Evolutionary conservation across 2,329 filamentous ascomycete genomes (phyloP).

Genomic region (Byssochlamys sp.): DNA sequence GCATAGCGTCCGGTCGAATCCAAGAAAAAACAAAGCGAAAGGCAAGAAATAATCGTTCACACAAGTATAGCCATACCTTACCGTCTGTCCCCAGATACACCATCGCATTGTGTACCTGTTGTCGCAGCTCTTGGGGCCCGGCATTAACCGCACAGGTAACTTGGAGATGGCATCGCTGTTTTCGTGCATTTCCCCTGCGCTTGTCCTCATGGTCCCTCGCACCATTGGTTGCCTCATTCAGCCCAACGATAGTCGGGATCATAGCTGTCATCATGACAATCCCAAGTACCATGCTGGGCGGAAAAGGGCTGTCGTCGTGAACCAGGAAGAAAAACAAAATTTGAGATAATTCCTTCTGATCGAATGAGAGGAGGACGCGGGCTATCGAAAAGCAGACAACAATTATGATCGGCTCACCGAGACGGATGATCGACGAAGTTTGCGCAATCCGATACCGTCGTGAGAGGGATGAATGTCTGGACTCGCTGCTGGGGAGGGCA

Average conservation of each 20-base stretch:
- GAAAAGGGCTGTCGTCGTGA: background rate
- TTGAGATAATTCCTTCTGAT: background rate
- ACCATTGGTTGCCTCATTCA: conserved; percentile 15
- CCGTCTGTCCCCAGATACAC: background rate
- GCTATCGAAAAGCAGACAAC: background rate
- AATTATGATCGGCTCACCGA: background rate
- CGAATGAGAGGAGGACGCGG: background rate
- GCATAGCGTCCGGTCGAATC: background rate
- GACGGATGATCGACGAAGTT: background rate
- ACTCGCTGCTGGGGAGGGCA: background rate
- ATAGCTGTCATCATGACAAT: conserved; percentile 16
- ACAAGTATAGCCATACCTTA: background rate
- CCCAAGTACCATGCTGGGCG: conserved; percentile 15
- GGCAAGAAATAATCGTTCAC: too few species aligned
- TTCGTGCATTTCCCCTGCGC: conserved; percentile 10
- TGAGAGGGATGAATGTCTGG: background rate
- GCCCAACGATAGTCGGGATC: conserved; percentile 17
- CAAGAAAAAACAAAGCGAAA: too few species aligned
- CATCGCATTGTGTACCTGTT: background rate
- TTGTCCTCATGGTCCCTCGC: conserved; percentile 13
- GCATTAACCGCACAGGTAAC: conserved; percentile 11
- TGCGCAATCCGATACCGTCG: background rate
- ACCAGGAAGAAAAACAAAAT: background rate
- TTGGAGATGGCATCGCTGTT: conserved; percentile 14
- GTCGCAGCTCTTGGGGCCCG: background rate